Conservation (phyloP, 2,329 filamentous ascomycete genomes). For the Apiospora malaysiana region DNA sequence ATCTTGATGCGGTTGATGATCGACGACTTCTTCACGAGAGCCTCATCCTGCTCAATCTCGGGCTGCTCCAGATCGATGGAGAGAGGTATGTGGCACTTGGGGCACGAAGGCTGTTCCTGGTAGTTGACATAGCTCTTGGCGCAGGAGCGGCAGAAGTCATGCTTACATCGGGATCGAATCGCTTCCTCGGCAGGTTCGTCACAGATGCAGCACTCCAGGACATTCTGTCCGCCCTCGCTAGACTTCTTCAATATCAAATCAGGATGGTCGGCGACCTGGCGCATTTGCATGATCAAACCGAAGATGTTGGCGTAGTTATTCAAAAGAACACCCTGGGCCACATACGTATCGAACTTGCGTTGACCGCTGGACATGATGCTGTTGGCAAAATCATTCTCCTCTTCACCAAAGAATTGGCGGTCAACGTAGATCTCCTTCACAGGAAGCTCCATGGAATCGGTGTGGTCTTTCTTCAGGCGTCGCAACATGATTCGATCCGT, state of each 20-base stretch:
- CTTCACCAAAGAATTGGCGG: conserved; percentile 95
- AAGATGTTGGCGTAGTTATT: conserved; percentile 99
- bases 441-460: conserved; percentile 92
- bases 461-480: conserved; percentile 92
- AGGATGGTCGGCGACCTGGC: conserved; percentile 95
- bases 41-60: conserved; percentile 90
- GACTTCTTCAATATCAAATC: conserved; percentile 93
- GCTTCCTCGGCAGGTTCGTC: conserved; percentile 96
- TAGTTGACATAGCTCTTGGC: conserved; percentile 81
- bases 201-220: conserved; percentile 91
- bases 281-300: conserved; percentile 98
- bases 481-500: conserved; percentile 96
- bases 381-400: conserved; percentile 92
- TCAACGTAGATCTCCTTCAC: conserved; percentile 93
- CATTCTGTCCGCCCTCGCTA: conserved; percentile 83
- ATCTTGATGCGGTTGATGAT: conserved; percentile 99
- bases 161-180: conserved; percentile 88
- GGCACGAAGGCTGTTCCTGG: conserved; percentile 80
- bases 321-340: conserved; percentile 89
- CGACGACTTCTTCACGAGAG: conserved; percentile 87
- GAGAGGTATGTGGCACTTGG: conserved; percentile 87
- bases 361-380: conserved; percentile 94
- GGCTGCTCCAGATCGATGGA: conserved; percentile 94
- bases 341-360: conserved; percentile 93
- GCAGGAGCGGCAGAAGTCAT: conserved; percentile 88